These are phyloP conservation scores for Combretum micranthum DNA, from an alignment of 345 rosid species.

Conservation along the genomic window DNA sequence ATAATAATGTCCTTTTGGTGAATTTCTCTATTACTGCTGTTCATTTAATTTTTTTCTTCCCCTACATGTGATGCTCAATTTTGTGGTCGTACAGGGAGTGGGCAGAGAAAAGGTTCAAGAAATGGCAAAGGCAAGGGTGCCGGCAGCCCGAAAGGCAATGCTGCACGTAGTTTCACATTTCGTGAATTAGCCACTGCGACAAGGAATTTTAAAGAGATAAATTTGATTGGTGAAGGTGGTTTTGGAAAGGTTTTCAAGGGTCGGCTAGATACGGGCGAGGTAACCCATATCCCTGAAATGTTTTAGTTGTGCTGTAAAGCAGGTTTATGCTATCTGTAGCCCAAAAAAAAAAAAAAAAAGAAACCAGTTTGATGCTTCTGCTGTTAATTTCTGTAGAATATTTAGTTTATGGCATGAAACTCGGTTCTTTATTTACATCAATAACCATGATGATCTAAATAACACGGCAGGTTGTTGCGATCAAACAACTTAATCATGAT, in stretches of 20 bases:
- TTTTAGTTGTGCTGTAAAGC: not conserved
- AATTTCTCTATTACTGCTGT: not conserved
- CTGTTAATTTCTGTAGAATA: too few species aligned
- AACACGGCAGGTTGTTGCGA: slow-evolving; percentile 71
- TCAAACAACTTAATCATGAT: slow-evolving; percentile 82
- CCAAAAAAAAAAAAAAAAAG: too few species aligned
- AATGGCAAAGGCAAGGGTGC: slow-evolving; percentile 21
- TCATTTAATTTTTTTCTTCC: not conserved
- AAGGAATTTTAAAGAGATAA: slow-evolving; percentile 57
- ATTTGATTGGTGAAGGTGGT: slow-evolving; percentile 95
- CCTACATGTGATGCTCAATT: not conserved
- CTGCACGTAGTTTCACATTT: slow-evolving; percentile 81
- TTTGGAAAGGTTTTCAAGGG: slow-evolving; percentile 95
- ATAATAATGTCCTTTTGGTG: not conserved
- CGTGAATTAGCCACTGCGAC: slow-evolving; percentile 72
- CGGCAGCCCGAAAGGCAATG: slow-evolving; percentile 21
- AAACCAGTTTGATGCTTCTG: too few species aligned
- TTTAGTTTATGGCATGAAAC: too few species aligned
- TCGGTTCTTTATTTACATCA: too few species aligned
- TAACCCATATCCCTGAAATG: slow-evolving; percentile 13
- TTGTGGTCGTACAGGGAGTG: slow-evolving; percentile 5
- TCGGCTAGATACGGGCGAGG: slow-evolving; percentile 70
- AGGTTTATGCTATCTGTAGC: not conserved
- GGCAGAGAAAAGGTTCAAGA: slow-evolving; percentile 9
- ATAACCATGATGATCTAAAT: not conserved